These are phyloP conservation scores for Scedosporium minutisporum DNA, from an alignment of 2,329 filamentous ascomycete genomes.

Conservation along the genomic window DNA sequence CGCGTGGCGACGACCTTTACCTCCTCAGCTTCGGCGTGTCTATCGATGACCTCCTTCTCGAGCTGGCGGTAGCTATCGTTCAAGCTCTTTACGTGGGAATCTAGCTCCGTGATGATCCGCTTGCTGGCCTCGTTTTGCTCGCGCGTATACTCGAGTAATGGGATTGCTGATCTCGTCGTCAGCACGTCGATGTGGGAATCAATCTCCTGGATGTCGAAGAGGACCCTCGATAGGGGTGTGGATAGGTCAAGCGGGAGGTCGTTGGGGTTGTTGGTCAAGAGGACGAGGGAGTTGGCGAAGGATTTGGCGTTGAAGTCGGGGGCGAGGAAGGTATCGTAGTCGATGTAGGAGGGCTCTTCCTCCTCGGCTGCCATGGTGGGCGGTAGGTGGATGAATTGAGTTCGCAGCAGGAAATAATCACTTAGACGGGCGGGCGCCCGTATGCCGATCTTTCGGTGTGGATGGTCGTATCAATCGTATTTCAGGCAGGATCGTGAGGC, in stretches of 20 bases:
- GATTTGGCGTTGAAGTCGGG: constrained; percentile 69
- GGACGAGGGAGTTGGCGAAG: constrained; percentile 84
- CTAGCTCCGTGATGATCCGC: constrained; percentile 64
- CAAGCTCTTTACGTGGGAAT: constrained; percentile 68
- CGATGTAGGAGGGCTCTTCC: constrained; percentile 72
- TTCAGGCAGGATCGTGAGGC: not conserved
- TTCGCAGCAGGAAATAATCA: not conserved
- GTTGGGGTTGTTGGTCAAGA: constrained; percentile 82
- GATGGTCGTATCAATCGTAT: not conserved
- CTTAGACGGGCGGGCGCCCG: not conserved
- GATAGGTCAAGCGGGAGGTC: constrained; percentile 88
- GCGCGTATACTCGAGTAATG: constrained; percentile 69
- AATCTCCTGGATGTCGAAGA: constrained; percentile 95
- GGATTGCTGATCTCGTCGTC: constrained; percentile 73
- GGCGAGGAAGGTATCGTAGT: constrained; percentile 85
- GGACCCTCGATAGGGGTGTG: constrained; percentile 82
- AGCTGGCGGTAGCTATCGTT: constrained; percentile 79
- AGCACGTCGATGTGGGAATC: constrained; percentile 90
- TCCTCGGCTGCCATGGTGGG: constrained; percentile 29
- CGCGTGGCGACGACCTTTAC: constrained; percentile 68
- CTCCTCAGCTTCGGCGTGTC: constrained; percentile 78
- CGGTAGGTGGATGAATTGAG: not conserved
- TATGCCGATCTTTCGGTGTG: not conserved
- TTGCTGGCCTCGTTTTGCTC: constrained; percentile 63
- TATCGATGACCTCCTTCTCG: constrained; percentile 75